Evolutionary conservation across 352 stramenopile genomes (phyloP).

Genomic region (Phytophthora tubulina): DNA sequence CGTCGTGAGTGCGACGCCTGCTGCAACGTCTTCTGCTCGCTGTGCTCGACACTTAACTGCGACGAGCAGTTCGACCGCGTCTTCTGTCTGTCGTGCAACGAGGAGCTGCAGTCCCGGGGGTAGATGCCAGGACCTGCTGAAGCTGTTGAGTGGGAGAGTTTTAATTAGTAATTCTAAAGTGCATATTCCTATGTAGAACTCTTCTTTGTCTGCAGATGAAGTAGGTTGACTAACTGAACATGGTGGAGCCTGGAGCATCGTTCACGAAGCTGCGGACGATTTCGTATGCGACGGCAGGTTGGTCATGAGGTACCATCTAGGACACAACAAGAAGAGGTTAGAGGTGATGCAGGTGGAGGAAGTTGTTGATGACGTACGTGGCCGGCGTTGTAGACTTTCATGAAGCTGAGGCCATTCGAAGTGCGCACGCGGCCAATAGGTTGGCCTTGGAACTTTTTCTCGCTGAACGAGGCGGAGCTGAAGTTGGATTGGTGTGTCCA

Average conservation of each 20-base stretch:
- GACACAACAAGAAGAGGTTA: neutral
- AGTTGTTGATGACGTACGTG: constrained; percentile 62
- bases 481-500: constrained; percentile 60
- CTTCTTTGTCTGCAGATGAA: neutral
- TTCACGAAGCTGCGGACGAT: constrained; percentile 64
- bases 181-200: constrained; percentile 24
- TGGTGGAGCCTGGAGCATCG: constrained; percentile 8
- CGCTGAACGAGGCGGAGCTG: constrained; percentile 13
- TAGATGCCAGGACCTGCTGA: neutral
- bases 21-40: constrained; percentile 65
- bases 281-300: constrained; percentile 58
- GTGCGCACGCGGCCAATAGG: constrained; percentile 56
- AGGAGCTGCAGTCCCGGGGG: constrained; percentile 32
- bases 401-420: constrained; percentile 66
- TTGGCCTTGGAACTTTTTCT: constrained; percentile 34
- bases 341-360: neutral
- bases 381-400: constrained; percentile 69
- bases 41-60: constrained; percentile 89
- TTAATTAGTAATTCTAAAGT: constrained; percentile 48
- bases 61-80: constrained; percentile 83
- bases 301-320: constrained; percentile 85
- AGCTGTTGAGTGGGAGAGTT: neutral
- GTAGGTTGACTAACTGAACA: constrained; percentile 49
- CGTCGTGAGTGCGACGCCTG: constrained; percentile 67
- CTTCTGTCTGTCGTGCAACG: constrained; percentile 82